These are phyloP conservation scores for Melocanna baccifera DNA, from an alignment of 176 grass and related monocot genomes.

Conservation along the genomic window DNA sequence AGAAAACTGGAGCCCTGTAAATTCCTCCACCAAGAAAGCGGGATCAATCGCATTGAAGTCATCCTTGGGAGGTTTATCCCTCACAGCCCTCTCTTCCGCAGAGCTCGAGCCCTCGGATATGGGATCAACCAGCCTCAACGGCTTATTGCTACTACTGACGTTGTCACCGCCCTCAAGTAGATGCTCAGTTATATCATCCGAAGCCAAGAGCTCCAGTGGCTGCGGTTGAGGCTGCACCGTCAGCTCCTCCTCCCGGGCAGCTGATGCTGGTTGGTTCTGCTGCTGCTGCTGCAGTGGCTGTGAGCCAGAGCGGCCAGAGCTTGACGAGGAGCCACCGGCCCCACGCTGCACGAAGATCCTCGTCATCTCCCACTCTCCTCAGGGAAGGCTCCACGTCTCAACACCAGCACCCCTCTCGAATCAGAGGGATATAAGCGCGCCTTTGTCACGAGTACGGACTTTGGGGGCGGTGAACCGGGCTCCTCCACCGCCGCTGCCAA, in stretches of 20 bases:
- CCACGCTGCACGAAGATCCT: conserved; percentile 93
- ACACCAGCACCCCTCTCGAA: conserved; percentile 37
- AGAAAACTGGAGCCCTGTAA: conserved; percentile 36
- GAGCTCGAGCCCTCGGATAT: conserved; percentile 34
- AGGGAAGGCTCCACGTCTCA: conserved; percentile 11
- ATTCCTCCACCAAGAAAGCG: conserved; percentile 44
- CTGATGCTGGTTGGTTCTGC: conserved; percentile 33
- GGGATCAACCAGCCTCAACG: conserved; percentile 29
- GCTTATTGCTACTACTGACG: conserved; percentile 39
- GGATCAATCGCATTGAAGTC: conserved; percentile 37
- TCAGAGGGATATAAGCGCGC: conserved; percentile 24
- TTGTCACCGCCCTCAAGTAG: conserved; percentile 36
- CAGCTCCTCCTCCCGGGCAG: conserved; percentile 47
- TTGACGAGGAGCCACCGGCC: conserved; percentile 72
- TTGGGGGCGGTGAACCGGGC: conserved; percentile 53
- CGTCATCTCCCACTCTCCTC: conserved; percentile 66
- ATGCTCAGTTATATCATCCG: conserved; percentile 36
- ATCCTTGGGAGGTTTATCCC: conserved; percentile 51
- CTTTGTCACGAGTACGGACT: conserved; percentile 74
- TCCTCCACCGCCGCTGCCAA: conserved; percentile 46
- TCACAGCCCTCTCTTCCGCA: conserved; percentile 34
- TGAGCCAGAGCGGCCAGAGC: conserved; percentile 47
- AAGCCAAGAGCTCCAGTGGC: conserved; percentile 34
- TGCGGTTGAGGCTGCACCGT: conserved; percentile 36
- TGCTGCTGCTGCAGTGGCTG: conserved; percentile 38